Conservation (phyloP, 2,329 filamentous ascomycete species). For the Epichloe gansuensis region DNA sequence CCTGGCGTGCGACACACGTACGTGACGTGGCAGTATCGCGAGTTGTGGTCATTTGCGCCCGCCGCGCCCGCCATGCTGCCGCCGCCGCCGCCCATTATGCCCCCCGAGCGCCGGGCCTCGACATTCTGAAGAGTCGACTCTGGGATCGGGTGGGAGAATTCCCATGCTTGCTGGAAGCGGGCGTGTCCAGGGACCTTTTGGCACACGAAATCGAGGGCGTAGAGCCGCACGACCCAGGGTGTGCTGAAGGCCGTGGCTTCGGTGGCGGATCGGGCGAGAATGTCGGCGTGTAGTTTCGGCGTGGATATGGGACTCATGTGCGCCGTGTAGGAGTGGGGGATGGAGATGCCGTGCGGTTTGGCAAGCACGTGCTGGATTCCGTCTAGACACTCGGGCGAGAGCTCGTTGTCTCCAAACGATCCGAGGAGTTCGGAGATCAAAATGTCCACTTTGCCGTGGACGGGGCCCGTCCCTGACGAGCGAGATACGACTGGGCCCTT, state of each 20-base stretch:
- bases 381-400: slow-evolving; percentile 91
- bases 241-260: slow-evolving; percentile 72
- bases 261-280: slow-evolving; percentile 45
- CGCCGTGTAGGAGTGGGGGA: slow-evolving; percentile 85
- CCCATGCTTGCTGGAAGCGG: slow-evolving; percentile 66
- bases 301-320: slow-evolving; percentile 86
- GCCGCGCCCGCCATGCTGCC: slow-evolving; percentile 64
- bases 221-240: slow-evolving; percentile 88
- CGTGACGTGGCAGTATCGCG: slow-evolving; percentile 60
- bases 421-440: slow-evolving; percentile 87
- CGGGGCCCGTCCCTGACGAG: slow-evolving; percentile 28
- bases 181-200: slow-evolving; percentile 43
- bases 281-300: slow-evolving; percentile 73
- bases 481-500: slow-evolving; percentile 55
- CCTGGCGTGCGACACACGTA: slow-evolving; percentile 72
- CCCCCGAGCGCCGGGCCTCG: slow-evolving; percentile 44
- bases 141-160: slow-evolving; percentile 66
- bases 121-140: slow-evolving; percentile 40
- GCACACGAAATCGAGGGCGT: slow-evolving; percentile 76
- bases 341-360: slow-evolving; percentile 72
- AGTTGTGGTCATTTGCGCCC: slow-evolving; percentile 84
- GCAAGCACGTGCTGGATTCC: slow-evolving; percentile 85
- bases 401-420: slow-evolving; percentile 93
- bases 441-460: slow-evolving; percentile 68
- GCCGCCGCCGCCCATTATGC: slow-evolving; percentile 51